phyloP scores from a whole-genome alignment of 495 filamentous ascomycete genomes.

The Tuber borchii region DNA sequence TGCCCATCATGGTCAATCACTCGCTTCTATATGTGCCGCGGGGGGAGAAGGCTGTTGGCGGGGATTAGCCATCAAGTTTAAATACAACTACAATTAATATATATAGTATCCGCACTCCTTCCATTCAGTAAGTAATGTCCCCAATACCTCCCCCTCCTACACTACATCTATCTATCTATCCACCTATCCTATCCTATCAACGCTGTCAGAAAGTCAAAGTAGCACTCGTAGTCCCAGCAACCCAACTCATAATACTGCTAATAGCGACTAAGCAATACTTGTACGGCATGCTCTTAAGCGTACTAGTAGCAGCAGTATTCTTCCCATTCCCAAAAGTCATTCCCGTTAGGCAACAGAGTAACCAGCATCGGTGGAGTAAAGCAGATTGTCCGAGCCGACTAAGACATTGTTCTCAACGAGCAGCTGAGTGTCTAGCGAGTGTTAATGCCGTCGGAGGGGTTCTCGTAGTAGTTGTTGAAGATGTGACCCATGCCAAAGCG shows the following conservation, averaged over 20 bases:
- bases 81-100: neutral
- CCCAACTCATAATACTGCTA: constrained; percentile 45
- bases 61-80: neutral
- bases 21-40: neutral
- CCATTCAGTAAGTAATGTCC: neutral
- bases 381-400: constrained; percentile 45
- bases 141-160: neutral
- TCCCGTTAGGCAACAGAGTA: constrained; percentile 51
- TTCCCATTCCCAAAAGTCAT: constrained; percentile 54
- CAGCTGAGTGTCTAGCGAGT: constrained; percentile 58
- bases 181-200: neutral
- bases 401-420: constrained; percentile 58
- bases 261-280: constrained; percentile 48
- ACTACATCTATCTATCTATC: neutral
- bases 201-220: constrained; percentile 47
- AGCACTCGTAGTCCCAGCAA: constrained; percentile 52
- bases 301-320: constrained; percentile 49
- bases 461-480: constrained; percentile 35
- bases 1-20: neutral
- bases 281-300: constrained; percentile 50
- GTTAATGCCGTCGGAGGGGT: constrained; percentile 56
- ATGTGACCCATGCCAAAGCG: constrained; percentile 54
- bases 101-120: neutral
- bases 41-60: neutral
- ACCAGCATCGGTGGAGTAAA: constrained; percentile 52